Evolutionary conservation across 139 green algal genomes (phyloP).

Genomic region (Chlorella sp.): DNA sequence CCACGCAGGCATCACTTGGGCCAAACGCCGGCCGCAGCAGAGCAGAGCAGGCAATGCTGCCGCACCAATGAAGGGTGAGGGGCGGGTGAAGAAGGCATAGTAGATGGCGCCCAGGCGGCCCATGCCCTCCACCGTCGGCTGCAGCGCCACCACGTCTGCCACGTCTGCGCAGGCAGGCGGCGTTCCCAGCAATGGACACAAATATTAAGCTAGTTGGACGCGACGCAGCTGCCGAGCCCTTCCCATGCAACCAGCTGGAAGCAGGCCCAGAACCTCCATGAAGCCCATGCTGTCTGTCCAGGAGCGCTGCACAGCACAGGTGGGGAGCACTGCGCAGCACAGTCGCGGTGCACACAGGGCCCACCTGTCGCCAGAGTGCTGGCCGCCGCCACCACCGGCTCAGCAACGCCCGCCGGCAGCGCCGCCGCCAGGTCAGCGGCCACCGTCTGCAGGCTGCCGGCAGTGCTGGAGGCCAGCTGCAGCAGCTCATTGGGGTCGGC

Average conservation of each 20-base stretch:
- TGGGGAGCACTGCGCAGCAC: too few relatives aligned
- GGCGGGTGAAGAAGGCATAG: constrained; percentile 43
- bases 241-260: too few relatives aligned
- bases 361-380: not conserved
- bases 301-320: too few relatives aligned
- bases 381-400: not conserved
- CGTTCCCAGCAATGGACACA: too few relatives aligned
- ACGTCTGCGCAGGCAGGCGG: constrained; percentile 26
- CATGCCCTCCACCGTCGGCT: constrained; percentile 12
- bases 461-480: not conserved
- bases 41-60: not conserved
- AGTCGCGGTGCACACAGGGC: not conserved
- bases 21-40: not conserved
- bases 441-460: not conserved
- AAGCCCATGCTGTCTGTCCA: too few relatives aligned
- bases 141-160: constrained; percentile 27
- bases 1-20: too few relatives aligned
- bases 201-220: too few relatives aligned
- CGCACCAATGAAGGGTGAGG: constrained; percentile 23
- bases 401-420: not conserved
- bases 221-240: too few relatives aligned
- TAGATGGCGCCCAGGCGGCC: constrained; percentile 24
- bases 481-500: constrained; percentile 13
- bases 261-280: too few relatives aligned
- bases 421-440: not conserved